A percentile compares a stretch with the other conserved stretches of the same genome.
phyloP scores from a whole-genome alignment of 1,284 basidiomycete genomes.

The Heterobasidion annosum region DNA sequence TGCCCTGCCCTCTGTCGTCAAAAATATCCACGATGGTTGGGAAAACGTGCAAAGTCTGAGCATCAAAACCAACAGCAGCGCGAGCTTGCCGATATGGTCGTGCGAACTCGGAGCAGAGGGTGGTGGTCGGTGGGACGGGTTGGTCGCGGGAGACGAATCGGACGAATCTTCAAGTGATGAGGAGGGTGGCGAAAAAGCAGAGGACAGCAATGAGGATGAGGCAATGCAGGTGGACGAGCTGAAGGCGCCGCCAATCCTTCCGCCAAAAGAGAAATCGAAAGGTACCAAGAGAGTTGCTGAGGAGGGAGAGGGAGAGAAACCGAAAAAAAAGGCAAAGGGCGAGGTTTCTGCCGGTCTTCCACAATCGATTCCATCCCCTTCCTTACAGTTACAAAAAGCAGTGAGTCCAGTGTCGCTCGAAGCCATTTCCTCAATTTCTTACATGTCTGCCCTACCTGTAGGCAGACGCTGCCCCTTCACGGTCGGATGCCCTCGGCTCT shows the following conservation, averaged over 20 bases:
- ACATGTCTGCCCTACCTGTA: too few relatives aligned
- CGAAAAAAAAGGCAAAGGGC: constrained; percentile 21
- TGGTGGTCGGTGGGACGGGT: constrained; percentile 55
- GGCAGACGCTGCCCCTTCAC: too few relatives aligned
- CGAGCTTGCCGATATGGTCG: constrained; percentile 88
- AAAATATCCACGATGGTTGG: constrained; percentile 36
- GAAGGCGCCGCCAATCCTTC: constrained; percentile 6
- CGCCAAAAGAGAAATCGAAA: constrained; percentile 20
- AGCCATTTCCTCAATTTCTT: too few relatives aligned
- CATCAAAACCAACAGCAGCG: constrained; percentile 84
- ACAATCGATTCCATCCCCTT: too few relatives aligned
- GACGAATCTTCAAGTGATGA: constrained; percentile 22
- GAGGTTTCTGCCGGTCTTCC: constrained; percentile 4
- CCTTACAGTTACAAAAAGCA: too few relatives aligned
- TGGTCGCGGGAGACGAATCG: constrained; percentile 26
- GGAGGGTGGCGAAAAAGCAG: constrained; percentile 15
- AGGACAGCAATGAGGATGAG: constrained; percentile 13
- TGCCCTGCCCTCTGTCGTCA: constrained; percentile 72
- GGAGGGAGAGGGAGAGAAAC: constrained; percentile 18
- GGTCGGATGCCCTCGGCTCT: too few relatives aligned
- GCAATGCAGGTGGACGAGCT: constrained; percentile 2
- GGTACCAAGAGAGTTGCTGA: constrained; percentile 34
- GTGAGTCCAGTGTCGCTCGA: too few relatives aligned
- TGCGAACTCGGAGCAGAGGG: constrained; percentile 57
- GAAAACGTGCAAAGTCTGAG: constrained; percentile 86